Base-by-base conservation (phyloP, 768 basidiomycete genomes). In the Russula griseocarnosa region DNA sequence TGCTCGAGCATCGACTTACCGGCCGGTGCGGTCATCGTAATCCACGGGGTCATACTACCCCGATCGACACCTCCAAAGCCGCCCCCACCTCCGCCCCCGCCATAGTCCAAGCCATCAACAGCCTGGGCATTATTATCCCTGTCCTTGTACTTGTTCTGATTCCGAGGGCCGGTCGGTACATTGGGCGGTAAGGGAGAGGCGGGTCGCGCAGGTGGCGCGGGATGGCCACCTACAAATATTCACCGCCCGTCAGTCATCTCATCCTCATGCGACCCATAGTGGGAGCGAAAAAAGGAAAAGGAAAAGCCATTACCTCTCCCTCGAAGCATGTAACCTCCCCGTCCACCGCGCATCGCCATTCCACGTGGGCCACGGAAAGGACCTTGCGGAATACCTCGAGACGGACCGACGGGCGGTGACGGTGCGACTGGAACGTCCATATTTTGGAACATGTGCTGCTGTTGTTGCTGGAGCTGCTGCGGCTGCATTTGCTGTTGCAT, bases 111-210 rank as follows among this genome's bases (percentile, higher is more conserved):
- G n/a, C 92, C 91, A 71, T 93, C 91, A 14, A 91, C 89, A 30
- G 90, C 90, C 64, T 90, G 87, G 1, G 89, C 88, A 70, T 90
- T 90, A 18, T 84, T 86, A 71, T 93, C 91, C 47, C 90, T 81
- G 73, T 94, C 92, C 78, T 92, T 93, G 77, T 94, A 93, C 72
- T 91, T 91, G 71, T 90, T 90, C 74, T 90, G 88, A 73, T 92
- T 92, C 50, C 92, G 80, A 14, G 92, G 92, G 1, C 92, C 92
- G 0, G 92, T 94, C 1, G 92, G 92, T 22, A 94, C 92, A 63
- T 86, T 86, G 16, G 92, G 90, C 1, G 92, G 92, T 1, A 94
- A 80, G 20, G 92, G 92, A 0, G 92, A 93, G 7, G 90, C 87
- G 5, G 92, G 87, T 63, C 91, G 82, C 40, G 85, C 85, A 46